Percentiles rank a stretch among this genome's conserved stretches.
Conservation (phyloP, 2,329 filamentous ascomycete genomes). For the Aspergillus ochraceoroseus region DNA sequence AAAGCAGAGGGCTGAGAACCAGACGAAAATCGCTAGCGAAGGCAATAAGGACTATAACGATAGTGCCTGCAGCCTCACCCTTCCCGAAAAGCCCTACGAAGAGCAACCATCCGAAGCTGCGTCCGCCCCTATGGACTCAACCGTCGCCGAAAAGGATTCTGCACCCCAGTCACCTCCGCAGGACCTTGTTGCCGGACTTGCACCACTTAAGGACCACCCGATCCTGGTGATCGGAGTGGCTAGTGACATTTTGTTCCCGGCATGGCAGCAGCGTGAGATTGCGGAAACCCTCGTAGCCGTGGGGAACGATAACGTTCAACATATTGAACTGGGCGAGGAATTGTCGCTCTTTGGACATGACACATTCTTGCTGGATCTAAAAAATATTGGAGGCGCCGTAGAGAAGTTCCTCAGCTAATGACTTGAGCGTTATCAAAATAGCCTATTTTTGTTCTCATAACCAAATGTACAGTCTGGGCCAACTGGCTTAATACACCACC, state of each 20-base stretch:
- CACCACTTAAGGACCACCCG: slow-evolving; percentile 66
- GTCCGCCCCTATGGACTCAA: slow-evolving; percentile 32
- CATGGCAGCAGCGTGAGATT: slow-evolving; percentile 95
- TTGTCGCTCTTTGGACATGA: slow-evolving; percentile 94
- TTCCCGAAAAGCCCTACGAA: slow-evolving; percentile 79
- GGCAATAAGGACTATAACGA: slow-evolving; percentile 36
- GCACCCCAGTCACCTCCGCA: slow-evolving; percentile 55
- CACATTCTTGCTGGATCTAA: slow-evolving; percentile 86
- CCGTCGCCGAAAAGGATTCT: slow-evolving; percentile 20
- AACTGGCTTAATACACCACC: too few species aligned
- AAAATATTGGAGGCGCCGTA: slow-evolving; percentile 83
- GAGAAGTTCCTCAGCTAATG: slow-evolving; percentile 66
- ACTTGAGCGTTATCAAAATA: too few species aligned
- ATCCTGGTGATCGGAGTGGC: slow-evolving; percentile 89
- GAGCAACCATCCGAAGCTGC: slow-evolving; percentile 64
- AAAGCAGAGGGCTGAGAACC: slow-evolving; percentile 58
- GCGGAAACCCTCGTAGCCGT: slow-evolving; percentile 71
- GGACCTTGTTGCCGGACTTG: slow-evolving; percentile 73
- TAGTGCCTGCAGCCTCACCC: slow-evolving; percentile 67
- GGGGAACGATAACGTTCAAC: slow-evolving; percentile 76
- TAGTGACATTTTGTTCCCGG: slow-evolving; percentile 93
- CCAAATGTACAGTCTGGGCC: too few species aligned
- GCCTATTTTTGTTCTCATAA: too few species aligned
- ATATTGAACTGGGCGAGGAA: slow-evolving; percentile 90
- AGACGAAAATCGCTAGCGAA: slow-evolving; percentile 53